phyloP scores from a whole-genome alignment of 257 asterid species.

The Solanum arcanum region DNA sequence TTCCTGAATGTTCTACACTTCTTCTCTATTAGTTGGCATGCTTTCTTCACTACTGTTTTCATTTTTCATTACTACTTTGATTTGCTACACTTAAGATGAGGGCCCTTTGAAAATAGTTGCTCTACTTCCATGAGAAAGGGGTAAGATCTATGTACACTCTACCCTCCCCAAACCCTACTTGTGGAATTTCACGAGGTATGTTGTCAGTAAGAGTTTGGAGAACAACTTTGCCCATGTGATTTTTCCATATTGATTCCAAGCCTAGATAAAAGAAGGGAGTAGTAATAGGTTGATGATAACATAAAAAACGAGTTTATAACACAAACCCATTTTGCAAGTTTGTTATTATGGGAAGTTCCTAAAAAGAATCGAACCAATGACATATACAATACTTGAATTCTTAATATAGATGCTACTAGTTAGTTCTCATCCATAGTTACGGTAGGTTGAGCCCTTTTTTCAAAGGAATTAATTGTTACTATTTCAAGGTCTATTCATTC shows the following conservation, averaged over 20 bases:
- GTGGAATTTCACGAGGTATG: not conserved
- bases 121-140: not conserved
- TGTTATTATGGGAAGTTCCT: not conserved
- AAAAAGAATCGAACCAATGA: not conserved
- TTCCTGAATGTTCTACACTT: not conserved
- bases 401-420: not conserved
- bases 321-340: not conserved
- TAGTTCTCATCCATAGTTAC: not conserved
- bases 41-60: not conserved
- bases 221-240: not conserved
- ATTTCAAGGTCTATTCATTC: not conserved
- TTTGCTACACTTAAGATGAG: not conserved
- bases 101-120: not conserved
- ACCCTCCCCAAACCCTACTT: not conserved
- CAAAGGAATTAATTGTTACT: not conserved
- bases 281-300: not conserved
- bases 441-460: not conserved
- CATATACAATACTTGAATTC: not conserved
- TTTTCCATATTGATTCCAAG: not conserved
- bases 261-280: not conserved
- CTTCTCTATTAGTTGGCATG: not conserved
- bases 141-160: not conserved
- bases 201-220: not conserved
- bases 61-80: not conserved
- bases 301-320: not conserved